Evolutionary conservation across 2,329 filamentous ascomycete genomes (phyloP), one percentile per base, ranked within the genome.

Genomic region (Diaporthe capsici): DNA sequence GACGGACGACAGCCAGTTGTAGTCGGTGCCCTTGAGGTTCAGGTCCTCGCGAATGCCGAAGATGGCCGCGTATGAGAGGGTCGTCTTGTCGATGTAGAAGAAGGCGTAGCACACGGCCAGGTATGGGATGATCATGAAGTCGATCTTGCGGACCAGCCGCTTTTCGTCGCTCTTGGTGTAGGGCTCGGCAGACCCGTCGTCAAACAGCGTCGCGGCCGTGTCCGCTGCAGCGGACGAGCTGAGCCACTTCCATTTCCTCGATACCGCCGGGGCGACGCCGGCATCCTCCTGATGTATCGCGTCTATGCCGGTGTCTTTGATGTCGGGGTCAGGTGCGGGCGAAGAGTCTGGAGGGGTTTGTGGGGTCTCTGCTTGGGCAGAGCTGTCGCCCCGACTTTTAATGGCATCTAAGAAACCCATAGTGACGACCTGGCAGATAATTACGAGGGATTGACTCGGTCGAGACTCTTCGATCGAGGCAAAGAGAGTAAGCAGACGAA

Each of bases 31-130:
- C n/a, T 86, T 84, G 1, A 93, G 84, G 20, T 87, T 78, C 12
- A 93, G 85, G 76, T 92, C 91, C 2, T 91, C 86, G 31, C 86
- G 85, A 76, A 94, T 89, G 1, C 91, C 91, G 75, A 93, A 92
- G 68, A 93, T 90, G 28, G 92, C 91, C 0, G 92, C 91, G 78
- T 92, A 93, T 1, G 88, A 90, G 42, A 91, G 82, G 0, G 88
- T 91, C 0, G 90, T 91, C 84, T 91, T 82, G 78, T 82, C 80
- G 44, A 82, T 78, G 39, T 82, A 80, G 61, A 75, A 75, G 68
- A 76, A 75, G 37, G 73, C 75, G 31, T 76, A 76, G 34, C 73
- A 76, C 25, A 76, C 73, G 44, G 75, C 39, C 25, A 76, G 65
- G 51, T 72, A 76, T 1, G 76, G 76, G 37, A 77, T 67, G 44